Base-by-base conservation (phyloP, 192 early-diverging fungal genomes). In the Umbelopsis sp. region DNA sequence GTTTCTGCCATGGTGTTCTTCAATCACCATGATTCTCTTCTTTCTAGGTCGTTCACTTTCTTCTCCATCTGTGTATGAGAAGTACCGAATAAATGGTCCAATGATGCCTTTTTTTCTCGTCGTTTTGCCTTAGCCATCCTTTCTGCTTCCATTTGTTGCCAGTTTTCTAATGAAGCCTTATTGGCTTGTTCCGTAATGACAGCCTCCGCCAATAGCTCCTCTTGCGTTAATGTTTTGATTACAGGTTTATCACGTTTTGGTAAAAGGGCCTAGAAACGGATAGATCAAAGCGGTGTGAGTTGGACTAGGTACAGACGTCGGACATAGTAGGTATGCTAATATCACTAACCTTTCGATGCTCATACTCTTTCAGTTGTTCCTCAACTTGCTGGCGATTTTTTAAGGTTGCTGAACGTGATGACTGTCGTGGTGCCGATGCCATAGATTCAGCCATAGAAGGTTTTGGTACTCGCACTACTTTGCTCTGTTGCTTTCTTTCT, bases 191-290 rank as follows among this genome's bases (percentile, higher is more conserved):
- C 86, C 0, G 84, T 87, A 56, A 84, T 82, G 22, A 74, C 80
- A 1, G 86, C 86, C 51, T 87, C 82, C 45, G 73, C 78, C 51
- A 87, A 65, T 9, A 87, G 50, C 43, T 87, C 86, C 41, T 87
- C 82, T 67, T 87, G 86, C 0, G 84, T 87, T 67, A 81, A 73
- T 52, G 75, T 80, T 12, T 71, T 67, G 16, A 75, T 73, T 9
- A 71, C 62, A 8, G 72, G 74, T 68, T 79, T 77, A 41, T 81
- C 78, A 7, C 81, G 79, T 68, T 84, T 87, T 16, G 83, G 82
- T 45, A 74, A 70, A 53, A 74, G 43, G 0, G 84, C 81, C 74
- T 81, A 73, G 51, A 31, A 16, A 51, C 34, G 50, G 34, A 51
- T 50, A 1, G 31, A 5, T 17, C 36, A 12, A 16, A 21, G 21